Evolutionary conservation across 768 basidiomycete genomes (phyloP).

Genomic region (Chalciporus pseudorubinellus): DNA sequence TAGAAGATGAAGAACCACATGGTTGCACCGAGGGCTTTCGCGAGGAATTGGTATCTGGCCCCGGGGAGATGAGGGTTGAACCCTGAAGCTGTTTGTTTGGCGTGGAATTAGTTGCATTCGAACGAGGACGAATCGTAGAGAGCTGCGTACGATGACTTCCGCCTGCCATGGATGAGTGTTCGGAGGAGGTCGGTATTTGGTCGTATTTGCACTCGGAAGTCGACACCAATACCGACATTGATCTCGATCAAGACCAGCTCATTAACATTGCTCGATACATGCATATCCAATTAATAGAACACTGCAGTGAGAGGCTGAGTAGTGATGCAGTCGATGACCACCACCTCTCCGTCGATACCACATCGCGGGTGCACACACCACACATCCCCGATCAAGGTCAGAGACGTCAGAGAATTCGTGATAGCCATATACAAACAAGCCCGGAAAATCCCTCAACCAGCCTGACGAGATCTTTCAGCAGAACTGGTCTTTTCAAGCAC

Average conservation of each 20-base stretch:
- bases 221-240: neutral
- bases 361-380: neutral
- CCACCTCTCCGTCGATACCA: neutral
- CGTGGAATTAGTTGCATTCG: conserved; percentile 1
- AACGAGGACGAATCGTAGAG: neutral
- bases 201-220: conserved; percentile 18
- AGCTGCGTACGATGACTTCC: conserved; percentile 27
- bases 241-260: neutral
- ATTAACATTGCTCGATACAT: neutral
- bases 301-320: neutral
- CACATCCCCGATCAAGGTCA: neutral
- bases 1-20: conserved; percentile 99
- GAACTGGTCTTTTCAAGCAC: conserved; percentile 56
- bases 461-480: neutral
- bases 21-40: conserved; percentile 83
- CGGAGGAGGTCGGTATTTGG: conserved; percentile 22
- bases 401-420: too few relatives aligned
- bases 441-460: conserved; percentile 33
- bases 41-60: conserved; percentile 69
- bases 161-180: conserved; percentile 34
- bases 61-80: conserved; percentile 89
- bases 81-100: conserved; percentile 52
- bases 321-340: neutral
- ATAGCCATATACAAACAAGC: conserved; percentile 49
- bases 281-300: neutral